phyloP scores from a whole-genome alignment of 495 filamentous ascomycete species.

The Apodospora peruviana region DNA sequence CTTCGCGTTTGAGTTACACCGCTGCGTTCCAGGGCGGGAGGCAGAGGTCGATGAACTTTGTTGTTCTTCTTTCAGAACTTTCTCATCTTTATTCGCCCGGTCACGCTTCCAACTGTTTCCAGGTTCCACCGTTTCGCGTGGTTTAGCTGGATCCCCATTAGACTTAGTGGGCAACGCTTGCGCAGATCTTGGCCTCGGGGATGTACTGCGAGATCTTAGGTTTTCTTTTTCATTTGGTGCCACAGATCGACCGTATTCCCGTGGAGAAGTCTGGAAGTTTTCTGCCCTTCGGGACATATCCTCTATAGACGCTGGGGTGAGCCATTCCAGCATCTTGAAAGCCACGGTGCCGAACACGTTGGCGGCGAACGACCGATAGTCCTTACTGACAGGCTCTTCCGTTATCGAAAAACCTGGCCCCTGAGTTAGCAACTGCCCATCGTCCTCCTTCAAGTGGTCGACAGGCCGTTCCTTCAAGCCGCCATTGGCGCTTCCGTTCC shows the following conservation, averaged over 20 bases:
- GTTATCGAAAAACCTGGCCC: slow-evolving; percentile 20
- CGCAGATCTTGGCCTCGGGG: background rate
- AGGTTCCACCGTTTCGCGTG: background rate
- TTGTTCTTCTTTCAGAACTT: slow-evolving; percentile 7
- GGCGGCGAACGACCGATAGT: slow-evolving; percentile 80
- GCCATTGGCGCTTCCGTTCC: background rate
- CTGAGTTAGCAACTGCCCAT: background rate
- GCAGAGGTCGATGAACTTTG: slow-evolving; percentile 7
- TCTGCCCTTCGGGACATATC: slow-evolving; percentile 30
- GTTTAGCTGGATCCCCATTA: background rate
- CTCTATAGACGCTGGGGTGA: slow-evolving; percentile 50
- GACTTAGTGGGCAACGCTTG: background rate
- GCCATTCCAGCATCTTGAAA: slow-evolving; percentile 75
- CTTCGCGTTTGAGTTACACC: slow-evolving; percentile 40
- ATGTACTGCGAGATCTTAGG: background rate
- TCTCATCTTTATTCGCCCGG: background rate
- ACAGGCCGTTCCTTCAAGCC: background rate
- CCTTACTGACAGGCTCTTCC: slow-evolving; percentile 55
- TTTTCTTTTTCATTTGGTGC: background rate
- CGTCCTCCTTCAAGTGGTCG: background rate
- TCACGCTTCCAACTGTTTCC: background rate
- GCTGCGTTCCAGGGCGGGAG: slow-evolving; percentile 18
- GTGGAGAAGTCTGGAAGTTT: slow-evolving; percentile 7
- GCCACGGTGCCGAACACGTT: slow-evolving; percentile 74
- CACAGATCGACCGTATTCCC: background rate